These are phyloP conservation scores for Pelargonium cotyledonis DNA, from an alignment of 441 rosid genomes.

Conservation along the genomic window DNA sequence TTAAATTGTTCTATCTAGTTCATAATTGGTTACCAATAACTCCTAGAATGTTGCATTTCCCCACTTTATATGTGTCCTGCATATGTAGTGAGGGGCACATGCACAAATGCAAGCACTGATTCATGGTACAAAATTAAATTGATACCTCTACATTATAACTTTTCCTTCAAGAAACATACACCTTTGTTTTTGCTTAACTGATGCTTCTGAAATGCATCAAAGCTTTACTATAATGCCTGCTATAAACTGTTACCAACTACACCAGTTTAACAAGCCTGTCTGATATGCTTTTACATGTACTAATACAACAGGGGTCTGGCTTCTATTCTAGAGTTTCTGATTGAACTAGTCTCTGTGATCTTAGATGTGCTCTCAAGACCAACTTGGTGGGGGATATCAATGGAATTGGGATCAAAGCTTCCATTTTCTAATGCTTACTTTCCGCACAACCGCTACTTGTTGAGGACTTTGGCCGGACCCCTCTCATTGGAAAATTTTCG, in stretches of 20 bases:
- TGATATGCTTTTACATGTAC: constrained; percentile 6
- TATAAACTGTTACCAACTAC: neutral
- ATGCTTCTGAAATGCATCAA: neutral
- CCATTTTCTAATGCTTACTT: constrained; percentile 66
- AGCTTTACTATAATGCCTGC: neutral
- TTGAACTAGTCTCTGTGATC: constrained; percentile 41
- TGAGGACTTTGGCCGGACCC: constrained; percentile 49
- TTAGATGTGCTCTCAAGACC: constrained; percentile 61
- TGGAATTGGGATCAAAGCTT: constrained; percentile 51
- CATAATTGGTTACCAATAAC: constrained; percentile 6
- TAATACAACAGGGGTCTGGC: constrained; percentile 58
- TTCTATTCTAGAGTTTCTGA: constrained; percentile 46
- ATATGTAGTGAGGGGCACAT: neutral
- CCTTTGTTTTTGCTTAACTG: neutral
- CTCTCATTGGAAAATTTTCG: constrained; percentile 36
- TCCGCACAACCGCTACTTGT: constrained; percentile 34
- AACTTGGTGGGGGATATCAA: constrained; percentile 55
- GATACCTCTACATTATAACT: neutral
- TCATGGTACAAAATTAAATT: constrained; percentile 2
- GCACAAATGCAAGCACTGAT: neutral
- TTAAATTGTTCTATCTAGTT: neutral
- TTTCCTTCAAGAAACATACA: neutral
- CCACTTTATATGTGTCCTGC: neutral
- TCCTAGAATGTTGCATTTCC: neutral
- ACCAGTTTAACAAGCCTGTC: constrained; percentile 1